These are phyloP conservation scores for Fusarium sp. DNA, from an alignment of 2,329 filamentous ascomycete species.

Conservation along the genomic window DNA sequence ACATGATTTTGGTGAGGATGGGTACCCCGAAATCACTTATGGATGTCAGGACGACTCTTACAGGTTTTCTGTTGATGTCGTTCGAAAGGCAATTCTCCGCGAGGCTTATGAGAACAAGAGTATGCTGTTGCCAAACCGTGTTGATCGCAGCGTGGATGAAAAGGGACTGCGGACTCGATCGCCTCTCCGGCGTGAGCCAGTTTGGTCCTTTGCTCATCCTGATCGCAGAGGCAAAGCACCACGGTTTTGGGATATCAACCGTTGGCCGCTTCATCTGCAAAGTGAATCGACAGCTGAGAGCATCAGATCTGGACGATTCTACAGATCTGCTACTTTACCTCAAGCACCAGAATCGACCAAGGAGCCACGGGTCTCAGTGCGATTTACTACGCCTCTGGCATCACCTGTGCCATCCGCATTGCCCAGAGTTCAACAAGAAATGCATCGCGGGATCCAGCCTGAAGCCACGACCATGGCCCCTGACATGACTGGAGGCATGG, in stretches of 20 bases:
- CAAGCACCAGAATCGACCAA: neutral
- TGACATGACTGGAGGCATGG: neutral
- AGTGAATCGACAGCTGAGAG: conserved; percentile 38
- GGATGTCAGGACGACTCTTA: conserved; percentile 12
- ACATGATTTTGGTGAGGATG: conserved; percentile 9
- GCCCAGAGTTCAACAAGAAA: neutral
- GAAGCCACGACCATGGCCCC: neutral
- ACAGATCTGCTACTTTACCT: neutral
- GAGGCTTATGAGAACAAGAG: conserved; percentile 55
- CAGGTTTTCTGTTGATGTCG: conserved; percentile 33
- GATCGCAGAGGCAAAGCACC: conserved; percentile 22
- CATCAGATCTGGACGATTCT: neutral
- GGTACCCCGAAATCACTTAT: conserved; percentile 1
- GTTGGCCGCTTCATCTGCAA: conserved; percentile 59
- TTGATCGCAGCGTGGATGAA: conserved; percentile 34
- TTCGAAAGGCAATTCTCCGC: conserved; percentile 53
- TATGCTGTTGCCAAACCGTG: conserved; percentile 53
- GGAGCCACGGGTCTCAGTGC: neutral
- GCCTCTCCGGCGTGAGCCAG: conserved; percentile 42
- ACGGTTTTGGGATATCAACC: conserved; percentile 56
- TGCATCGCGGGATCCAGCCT: neutral
- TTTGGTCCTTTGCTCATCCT: conserved; percentile 47
- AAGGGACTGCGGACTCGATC: conserved; percentile 14
- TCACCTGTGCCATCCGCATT: neutral
- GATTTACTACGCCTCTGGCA: neutral